These are phyloP conservation scores for Monsonia emarginata DNA, from an alignment of 441 rosid species.

Conservation along the genomic window DNA sequence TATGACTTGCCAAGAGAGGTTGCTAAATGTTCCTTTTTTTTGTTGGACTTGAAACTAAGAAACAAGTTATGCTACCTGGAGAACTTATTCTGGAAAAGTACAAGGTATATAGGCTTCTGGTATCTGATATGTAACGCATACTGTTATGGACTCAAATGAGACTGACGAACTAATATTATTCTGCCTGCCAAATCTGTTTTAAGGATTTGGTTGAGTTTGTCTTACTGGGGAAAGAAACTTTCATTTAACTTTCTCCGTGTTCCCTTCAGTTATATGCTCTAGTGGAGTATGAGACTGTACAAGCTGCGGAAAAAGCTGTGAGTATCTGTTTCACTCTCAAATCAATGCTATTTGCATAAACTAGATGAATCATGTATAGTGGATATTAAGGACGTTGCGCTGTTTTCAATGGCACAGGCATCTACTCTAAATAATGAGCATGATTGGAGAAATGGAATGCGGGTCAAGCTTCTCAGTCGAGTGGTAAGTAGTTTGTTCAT, in stretches of 20 bases:
- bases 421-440: constrained; percentile 59
- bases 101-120: no score
- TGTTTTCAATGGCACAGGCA: constrained; percentile 34
- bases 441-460: constrained; percentile 92
- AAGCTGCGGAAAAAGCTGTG: constrained; percentile 89
- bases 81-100: no score
- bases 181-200: neutral
- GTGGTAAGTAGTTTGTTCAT: constrained; percentile 31
- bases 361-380: constrained; percentile 8
- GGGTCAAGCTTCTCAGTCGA: constrained; percentile 63
- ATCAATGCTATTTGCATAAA: neutral
- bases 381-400: neutral
- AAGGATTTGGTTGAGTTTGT: neutral
- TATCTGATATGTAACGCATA: no score
- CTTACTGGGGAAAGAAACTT: neutral
- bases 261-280: constrained; percentile 60
- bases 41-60: no score
- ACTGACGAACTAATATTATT: no score
- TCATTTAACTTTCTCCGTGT: constrained; percentile 6
- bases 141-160: no score
- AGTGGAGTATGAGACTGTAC: constrained; percentile 72
- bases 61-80: no score
- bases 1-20: no score
- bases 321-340: constrained; percentile 24
- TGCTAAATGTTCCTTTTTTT: no score